Conservation (phyloP, 139 green algal genomes). For the Chlorella vulgaris region DNA sequence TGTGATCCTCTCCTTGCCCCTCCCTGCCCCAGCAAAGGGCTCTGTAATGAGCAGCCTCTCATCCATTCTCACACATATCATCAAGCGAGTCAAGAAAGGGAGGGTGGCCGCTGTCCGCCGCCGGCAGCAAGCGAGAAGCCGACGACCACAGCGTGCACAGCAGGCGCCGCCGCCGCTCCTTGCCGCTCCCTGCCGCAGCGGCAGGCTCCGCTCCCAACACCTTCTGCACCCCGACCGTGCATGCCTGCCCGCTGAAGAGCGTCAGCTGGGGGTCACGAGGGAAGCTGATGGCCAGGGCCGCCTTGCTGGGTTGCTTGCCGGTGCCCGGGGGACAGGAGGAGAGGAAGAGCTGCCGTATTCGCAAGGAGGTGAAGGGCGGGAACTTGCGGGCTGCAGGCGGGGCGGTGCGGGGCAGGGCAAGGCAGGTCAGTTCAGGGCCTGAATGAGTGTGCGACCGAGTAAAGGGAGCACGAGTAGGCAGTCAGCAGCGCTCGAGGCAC, state of each 20-base stretch:
- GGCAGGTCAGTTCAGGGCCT: too few relatives aligned
- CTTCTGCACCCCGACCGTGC: not conserved
- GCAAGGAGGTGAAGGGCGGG: conserved; percentile 12
- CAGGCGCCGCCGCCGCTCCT: not conserved
- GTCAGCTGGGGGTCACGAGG: not conserved
- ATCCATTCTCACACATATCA: not conserved
- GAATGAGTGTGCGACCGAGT: too few relatives aligned
- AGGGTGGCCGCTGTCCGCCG: not conserved
- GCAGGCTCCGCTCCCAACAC: not conserved
- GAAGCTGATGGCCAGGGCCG: not conserved
- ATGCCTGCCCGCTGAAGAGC: conserved; percentile 11
- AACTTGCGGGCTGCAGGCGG: conserved; percentile 28
- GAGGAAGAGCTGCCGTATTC: conserved; percentile 22
- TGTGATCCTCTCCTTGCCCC: too few relatives aligned
- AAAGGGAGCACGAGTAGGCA: too few relatives aligned
- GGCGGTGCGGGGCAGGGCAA: not conserved
- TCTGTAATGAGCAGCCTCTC: too few relatives aligned
- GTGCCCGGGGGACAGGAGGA: conserved; percentile 3
- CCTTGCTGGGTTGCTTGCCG: conserved; percentile 6
- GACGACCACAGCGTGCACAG: conserved; percentile 1
- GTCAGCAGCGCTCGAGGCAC: too few relatives aligned
- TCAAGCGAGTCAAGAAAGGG: not conserved
- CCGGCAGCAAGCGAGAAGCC: not conserved
- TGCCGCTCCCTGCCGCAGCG: not conserved
- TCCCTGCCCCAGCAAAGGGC: too few relatives aligned